Evolutionary conservation across 306 rosid genomes (phyloP).

Genomic region (Luffa aegyptiaca): DNA sequence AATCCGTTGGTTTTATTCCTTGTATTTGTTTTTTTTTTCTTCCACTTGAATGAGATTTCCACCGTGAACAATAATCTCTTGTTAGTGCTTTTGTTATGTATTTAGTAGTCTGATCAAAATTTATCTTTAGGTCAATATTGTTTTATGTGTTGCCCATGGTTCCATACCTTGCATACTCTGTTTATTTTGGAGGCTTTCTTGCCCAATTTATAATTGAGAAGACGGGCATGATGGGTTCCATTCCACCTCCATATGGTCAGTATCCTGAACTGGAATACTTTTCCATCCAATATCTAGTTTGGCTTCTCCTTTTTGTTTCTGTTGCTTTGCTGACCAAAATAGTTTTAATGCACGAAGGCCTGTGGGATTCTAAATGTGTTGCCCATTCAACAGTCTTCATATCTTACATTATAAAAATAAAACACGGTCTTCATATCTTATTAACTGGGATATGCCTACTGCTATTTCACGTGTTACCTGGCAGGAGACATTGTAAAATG

Average conservation of each 20-base stretch:
- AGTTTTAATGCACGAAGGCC: neutral
- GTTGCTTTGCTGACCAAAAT: neutral
- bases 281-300: neutral
- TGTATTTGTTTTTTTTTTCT: neutral
- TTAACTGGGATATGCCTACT: neutral
- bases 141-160: slow-evolving; percentile 64
- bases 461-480: neutral
- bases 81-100: neutral
- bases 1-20: neutral
- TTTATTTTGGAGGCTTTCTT: slow-evolving; percentile 87
- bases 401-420: neutral
- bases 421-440: neutral
- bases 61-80: neutral
- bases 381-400: neutral
- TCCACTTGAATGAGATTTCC: neutral
- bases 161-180: slow-evolving; percentile 69
- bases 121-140: slow-evolving; percentile 55
- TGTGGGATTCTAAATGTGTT: neutral
- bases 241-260: slow-evolving; percentile 91
- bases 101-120: slow-evolving; percentile 6
- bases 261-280: slow-evolving; percentile 5
- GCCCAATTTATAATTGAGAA: slow-evolving; percentile 78
- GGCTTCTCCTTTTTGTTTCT: neutral
- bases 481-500: neutral
- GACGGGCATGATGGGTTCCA: slow-evolving; percentile 98